Conservation (phyloP, 2,329 filamentous ascomycete genomes). For the Fusarium pseudonygamai region DNA sequence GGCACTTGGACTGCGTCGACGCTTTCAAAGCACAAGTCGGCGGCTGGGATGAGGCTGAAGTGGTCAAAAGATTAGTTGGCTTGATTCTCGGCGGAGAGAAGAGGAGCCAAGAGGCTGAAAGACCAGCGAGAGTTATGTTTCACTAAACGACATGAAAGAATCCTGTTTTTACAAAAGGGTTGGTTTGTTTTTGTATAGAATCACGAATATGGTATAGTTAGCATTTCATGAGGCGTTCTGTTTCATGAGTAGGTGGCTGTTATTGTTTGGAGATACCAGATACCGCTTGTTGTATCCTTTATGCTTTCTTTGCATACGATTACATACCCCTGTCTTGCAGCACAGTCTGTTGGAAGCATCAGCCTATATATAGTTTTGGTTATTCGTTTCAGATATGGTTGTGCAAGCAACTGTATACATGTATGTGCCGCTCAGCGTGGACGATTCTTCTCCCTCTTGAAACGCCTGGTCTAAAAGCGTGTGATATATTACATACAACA, state of each 20-base stretch:
- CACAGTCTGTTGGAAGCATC: not conserved
- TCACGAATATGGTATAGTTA: slow-evolving; percentile 31
- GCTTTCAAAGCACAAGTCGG: slow-evolving; percentile 60
- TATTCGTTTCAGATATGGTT: slow-evolving; percentile 9
- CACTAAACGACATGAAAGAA: slow-evolving; percentile 33
- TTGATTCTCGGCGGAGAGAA: slow-evolving; percentile 62
- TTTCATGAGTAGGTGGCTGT: slow-evolving; percentile 23
- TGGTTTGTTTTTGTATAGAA: slow-evolving; percentile 10
- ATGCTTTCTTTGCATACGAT: slow-evolving; percentile 14
- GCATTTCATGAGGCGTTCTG: slow-evolving; percentile 38
- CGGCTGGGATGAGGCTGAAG: slow-evolving; percentile 59
- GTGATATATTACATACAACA: slow-evolving; percentile 46
- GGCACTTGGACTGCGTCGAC: slow-evolving; percentile 68
- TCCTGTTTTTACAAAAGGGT: not conserved
- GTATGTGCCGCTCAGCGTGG: slow-evolving; percentile 31
- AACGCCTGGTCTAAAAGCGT: slow-evolving; percentile 45
- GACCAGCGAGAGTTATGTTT: slow-evolving; percentile 44
- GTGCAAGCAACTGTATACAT: slow-evolving; percentile 17
- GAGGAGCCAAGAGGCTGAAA: slow-evolving; percentile 25
- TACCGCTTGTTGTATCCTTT: slow-evolving; percentile 24
- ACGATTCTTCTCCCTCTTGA: slow-evolving; percentile 42
- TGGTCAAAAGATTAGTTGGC: slow-evolving; percentile 63
- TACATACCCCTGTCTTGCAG: slow-evolving; percentile 18
- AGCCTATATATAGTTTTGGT: slow-evolving; percentile 1
- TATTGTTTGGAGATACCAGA: slow-evolving; percentile 38